Evolutionary conservation across 2,329 filamentous ascomycete genomes (phyloP).

Genomic region (Colletotrichum noveboracense): DNA sequence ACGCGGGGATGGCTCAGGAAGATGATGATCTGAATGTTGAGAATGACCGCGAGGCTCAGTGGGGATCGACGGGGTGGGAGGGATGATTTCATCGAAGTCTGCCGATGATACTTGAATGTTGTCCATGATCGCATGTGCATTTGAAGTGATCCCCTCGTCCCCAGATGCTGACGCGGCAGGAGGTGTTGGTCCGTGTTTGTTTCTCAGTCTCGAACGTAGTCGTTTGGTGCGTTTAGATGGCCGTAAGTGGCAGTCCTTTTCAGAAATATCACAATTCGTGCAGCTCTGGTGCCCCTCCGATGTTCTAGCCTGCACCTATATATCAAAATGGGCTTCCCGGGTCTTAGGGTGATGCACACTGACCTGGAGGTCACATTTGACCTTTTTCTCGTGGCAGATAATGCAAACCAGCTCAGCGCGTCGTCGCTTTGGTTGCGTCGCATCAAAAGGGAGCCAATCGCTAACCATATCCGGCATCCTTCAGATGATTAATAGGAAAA

Average conservation of each 20-base stretch:
- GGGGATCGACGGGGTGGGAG: background rate
- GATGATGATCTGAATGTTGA: background rate
- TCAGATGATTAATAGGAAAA: background rate
- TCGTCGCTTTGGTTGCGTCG: conserved; percentile 34
- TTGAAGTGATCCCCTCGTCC: background rate
- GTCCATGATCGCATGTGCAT: background rate
- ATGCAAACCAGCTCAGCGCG: conserved; percentile 35
- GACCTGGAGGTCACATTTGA: conserved; percentile 38
- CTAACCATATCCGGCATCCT: conserved; percentile 32
- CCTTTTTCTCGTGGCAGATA: conserved; percentile 39
- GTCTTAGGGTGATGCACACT: background rate
- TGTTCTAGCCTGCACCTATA: conserved; percentile 18
- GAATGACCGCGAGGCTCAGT: background rate
- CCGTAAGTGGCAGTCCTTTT: conserved; percentile 31
- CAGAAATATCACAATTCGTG: conserved; percentile 30
- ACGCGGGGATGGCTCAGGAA: background rate
- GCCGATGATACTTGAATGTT: background rate
- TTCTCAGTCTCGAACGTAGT: background rate
- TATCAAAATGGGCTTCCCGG: background rate
- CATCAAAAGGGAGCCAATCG: conserved; percentile 38
- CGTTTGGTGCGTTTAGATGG: conserved; percentile 33
- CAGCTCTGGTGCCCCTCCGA: conserved; percentile 28
- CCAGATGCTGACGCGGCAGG: background rate
- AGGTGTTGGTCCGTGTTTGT: background rate
- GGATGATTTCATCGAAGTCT: background rate